Evolutionary conservation across 768 basidiomycete genomes (phyloP).

Genomic region (Boletellus sp.): DNA sequence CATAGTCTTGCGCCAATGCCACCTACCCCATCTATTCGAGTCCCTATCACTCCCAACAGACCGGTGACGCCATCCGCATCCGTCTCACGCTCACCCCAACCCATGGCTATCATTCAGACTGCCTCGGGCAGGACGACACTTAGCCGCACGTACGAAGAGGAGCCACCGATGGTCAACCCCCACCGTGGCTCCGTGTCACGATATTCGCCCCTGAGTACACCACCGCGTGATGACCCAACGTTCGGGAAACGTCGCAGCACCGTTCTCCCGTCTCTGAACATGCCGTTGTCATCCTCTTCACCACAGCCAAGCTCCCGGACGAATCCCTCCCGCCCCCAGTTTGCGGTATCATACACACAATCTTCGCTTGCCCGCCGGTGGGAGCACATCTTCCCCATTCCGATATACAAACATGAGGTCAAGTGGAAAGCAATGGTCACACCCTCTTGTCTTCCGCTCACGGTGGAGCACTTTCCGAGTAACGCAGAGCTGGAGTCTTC

Average conservation of each 20-base stretch:
- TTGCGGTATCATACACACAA: conserved; percentile 56
- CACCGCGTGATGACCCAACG: conserved; percentile 64
- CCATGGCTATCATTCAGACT: conserved; percentile 38
- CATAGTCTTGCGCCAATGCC: conserved; percentile 31
- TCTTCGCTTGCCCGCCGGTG: conserved; percentile 81
- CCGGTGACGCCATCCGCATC: conserved; percentile 30
- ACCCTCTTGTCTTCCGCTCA: conserved; percentile 85
- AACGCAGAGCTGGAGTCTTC: conserved; percentile 68
- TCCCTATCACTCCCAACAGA: conserved; percentile 28
- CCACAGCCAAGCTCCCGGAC: conserved; percentile 37
- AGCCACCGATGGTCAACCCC: conserved; percentile 37
- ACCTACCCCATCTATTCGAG: conserved; percentile 27
- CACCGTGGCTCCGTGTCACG: conserved; percentile 48
- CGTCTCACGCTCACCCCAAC: conserved; percentile 38
- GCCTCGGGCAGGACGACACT: conserved; percentile 43
- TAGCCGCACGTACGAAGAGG: conserved; percentile 58
- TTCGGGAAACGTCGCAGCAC: conserved; percentile 53
- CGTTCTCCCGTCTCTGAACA: conserved; percentile 34
- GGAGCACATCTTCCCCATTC: conserved; percentile 80
- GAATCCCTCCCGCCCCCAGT: conserved; percentile 67
- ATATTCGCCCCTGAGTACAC: conserved; percentile 63
- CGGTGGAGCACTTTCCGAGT: conserved; percentile 84
- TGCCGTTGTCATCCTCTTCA: conserved; percentile 49
- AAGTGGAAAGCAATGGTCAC: conserved; percentile 90
- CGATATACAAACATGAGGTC: conserved; percentile 75